Conservation (phyloP, 169 alveolate species). For the Babesia bigemina region DNA sequence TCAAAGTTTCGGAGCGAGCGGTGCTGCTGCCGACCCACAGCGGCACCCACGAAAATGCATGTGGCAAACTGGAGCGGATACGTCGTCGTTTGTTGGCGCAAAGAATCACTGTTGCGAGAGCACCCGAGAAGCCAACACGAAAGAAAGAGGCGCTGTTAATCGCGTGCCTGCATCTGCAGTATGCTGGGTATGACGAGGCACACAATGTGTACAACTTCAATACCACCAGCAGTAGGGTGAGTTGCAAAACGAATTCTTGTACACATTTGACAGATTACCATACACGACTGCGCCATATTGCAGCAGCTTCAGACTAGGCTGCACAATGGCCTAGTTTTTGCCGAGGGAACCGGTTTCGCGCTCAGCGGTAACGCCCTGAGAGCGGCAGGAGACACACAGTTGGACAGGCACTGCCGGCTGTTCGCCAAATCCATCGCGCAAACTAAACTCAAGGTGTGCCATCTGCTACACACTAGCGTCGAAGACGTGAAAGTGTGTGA, state of each 20-base stretch:
- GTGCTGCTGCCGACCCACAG: neutral
- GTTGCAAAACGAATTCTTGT: neutral
- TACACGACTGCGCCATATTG: slow-evolving; percentile 32
- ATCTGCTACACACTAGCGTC: neutral
- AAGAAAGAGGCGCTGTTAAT: slow-evolving; percentile 6
- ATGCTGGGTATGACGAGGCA: slow-evolving; percentile 47
- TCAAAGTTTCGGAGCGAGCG: slow-evolving; percentile 20
- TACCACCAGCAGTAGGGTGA: slow-evolving; percentile 21
- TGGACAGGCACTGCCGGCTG: slow-evolving; percentile 25
- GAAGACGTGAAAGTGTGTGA: slow-evolving; percentile 28
- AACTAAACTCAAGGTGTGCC: slow-evolving; percentile 21
- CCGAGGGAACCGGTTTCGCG: slow-evolving; percentile 12
- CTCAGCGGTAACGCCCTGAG: slow-evolving; percentile 10
- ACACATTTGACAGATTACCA: slow-evolving; percentile 14
- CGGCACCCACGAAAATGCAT: slow-evolving; percentile 9
- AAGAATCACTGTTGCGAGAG: slow-evolving; percentile 15
- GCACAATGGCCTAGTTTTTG: slow-evolving; percentile 13
- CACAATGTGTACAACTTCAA: slow-evolving; percentile 46
- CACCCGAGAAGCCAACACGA: neutral
- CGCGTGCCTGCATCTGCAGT: slow-evolving; percentile 13
- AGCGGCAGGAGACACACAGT: slow-evolving; percentile 25
- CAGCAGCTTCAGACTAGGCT: slow-evolving; percentile 28
- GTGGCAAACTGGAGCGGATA: slow-evolving; percentile 3
- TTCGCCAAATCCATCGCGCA: slow-evolving; percentile 3
- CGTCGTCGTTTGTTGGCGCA: slow-evolving; percentile 13